Percentiles rank a stretch among this genome's conserved stretches.
These are phyloP conservation scores for Fusarium armeniacum DNA, from an alignment of 2,329 filamentous ascomycete species.

Conservation along the genomic window DNA sequence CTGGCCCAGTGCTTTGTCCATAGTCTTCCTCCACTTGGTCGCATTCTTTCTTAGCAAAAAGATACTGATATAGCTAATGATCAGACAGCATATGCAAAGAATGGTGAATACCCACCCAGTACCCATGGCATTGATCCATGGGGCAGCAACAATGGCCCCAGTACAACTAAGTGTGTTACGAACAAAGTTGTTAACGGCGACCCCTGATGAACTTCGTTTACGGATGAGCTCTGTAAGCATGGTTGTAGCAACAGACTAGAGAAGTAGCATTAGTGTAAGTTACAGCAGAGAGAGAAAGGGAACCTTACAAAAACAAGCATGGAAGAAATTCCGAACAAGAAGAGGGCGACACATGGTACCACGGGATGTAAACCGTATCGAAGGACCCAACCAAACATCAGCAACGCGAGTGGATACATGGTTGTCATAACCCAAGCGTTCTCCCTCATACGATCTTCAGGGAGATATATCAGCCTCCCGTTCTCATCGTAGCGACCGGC, in stretches of 20 bases:
- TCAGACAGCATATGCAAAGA: conserved; percentile 66
- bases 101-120: conserved; percentile 82
- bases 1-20: conserved; percentile 66
- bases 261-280: conserved; percentile 19
- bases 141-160: conserved; percentile 77
- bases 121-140: conserved; percentile 78
- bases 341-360: conserved; percentile 73
- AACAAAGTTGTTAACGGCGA: conserved; percentile 86
- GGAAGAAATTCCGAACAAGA: conserved; percentile 80
- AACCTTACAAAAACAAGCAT: conserved; percentile 81
- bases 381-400: conserved; percentile 84
- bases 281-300: neutral
- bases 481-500: conserved; percentile 76
- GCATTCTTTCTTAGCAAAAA: conserved; percentile 73
- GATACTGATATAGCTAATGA: conserved; percentile 70
- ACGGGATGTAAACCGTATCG: conserved; percentile 75
- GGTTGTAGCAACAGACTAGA: conserved; percentile 73
- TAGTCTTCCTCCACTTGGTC: conserved; percentile 72
- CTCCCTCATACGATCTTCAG: conserved; percentile 86
- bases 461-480: conserved; percentile 76
- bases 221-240: conserved; percentile 91
- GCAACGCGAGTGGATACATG: conserved; percentile 76
- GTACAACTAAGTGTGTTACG: conserved; percentile 83
- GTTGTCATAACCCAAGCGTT: conserved; percentile 83
- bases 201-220: conserved; percentile 75